phyloP scores from a whole-genome alignment of 129 eudicot genomes.

The Pseudognaphalium luteoalbum region DNA sequence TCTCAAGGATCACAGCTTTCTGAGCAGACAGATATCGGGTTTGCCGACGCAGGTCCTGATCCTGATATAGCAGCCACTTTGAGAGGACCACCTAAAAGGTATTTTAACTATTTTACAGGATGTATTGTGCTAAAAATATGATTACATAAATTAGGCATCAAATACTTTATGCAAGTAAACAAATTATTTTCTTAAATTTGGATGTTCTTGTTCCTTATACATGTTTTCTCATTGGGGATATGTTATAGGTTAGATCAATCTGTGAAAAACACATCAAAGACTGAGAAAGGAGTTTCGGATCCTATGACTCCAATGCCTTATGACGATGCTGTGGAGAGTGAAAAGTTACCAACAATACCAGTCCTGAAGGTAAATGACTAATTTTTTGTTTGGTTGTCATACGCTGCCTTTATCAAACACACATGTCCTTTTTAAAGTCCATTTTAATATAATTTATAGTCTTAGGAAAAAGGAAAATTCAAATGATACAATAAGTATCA shows the following conservation, averaged over 20 bases:
- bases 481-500: too few species aligned
- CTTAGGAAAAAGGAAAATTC: too few species aligned
- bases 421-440: too few species aligned
- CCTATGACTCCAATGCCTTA: slow-evolving; percentile 28
- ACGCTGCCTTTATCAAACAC: not conserved
- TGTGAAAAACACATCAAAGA: slow-evolving; percentile 38
- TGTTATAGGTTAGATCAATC: slow-evolving; percentile 70
- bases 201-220: not conserved
- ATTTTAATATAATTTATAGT: too few species aligned
- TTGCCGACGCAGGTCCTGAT: slow-evolving; percentile 12
- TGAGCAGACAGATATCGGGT: slow-evolving; percentile 8
- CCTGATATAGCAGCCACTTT: slow-evolving; percentile 34
- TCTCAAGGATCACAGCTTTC: slow-evolving; percentile 32
- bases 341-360: slow-evolving; percentile 45
- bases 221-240: slow-evolving; percentile 19
- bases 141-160: not conserved
- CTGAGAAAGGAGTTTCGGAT: slow-evolving; percentile 18
- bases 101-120: slow-evolving; percentile 5
- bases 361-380: slow-evolving; percentile 49
- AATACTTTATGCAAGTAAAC: slow-evolving; percentile 4
- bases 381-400: slow-evolving; percentile 13
- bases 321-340: slow-evolving; percentile 36
- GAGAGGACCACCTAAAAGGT: slow-evolving; percentile 83
- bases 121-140: slow-evolving; percentile 3
- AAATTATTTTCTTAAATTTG: not conserved